phyloP scores from a whole-genome alignment of 371 early-diverging fungal genomes.

The Mucor sp. region DNA sequence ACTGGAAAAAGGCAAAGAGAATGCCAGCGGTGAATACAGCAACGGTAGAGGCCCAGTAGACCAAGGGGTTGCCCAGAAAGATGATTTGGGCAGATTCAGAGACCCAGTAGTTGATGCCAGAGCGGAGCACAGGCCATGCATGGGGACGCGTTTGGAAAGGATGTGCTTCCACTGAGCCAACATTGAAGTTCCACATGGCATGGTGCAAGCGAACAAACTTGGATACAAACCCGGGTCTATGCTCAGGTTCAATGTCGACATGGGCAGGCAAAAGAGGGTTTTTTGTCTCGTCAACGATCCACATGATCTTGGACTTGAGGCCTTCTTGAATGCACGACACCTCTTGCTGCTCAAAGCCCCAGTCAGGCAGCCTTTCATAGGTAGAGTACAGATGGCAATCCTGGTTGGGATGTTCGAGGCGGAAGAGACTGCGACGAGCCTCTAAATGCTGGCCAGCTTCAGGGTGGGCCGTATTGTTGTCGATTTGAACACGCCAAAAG shows the following conservation, averaged over 20 bases:
- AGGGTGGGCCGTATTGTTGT: conserved; percentile 47
- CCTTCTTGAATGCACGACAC: conserved; percentile 82
- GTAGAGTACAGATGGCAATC: conserved; percentile 82
- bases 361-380: conserved; percentile 85
- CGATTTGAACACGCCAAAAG: conserved; percentile 73
- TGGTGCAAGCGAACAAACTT: conserved; percentile 84
- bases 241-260: conserved; percentile 47
- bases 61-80: conserved; percentile 95
- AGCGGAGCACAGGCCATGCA: conserved; percentile 83
- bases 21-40: conserved; percentile 65
- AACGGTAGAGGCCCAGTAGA: conserved; percentile 84
- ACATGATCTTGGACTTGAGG: conserved; percentile 62
- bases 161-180: conserved; percentile 81
- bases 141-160: conserved; percentile 85
- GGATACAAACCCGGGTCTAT: conserved; percentile 62
- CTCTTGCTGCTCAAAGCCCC: conserved; percentile 97
- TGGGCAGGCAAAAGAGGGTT: conserved; percentile 45
- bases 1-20: conserved; percentile 61
- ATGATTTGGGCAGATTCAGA: conserved; percentile 74
- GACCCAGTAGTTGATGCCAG: conserved; percentile 94
- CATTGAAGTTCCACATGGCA: conserved; percentile 83
- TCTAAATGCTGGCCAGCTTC: conserved; percentile 56
- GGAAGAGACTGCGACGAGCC: conserved; percentile 68
- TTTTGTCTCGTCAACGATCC: conserved; percentile 62
- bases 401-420: conserved; percentile 74